Evolutionary conservation across 352 stramenopile species (phyloP), one percentile per base, ranked within the genome.

Genomic region (Pythium rishiriense): DNA sequence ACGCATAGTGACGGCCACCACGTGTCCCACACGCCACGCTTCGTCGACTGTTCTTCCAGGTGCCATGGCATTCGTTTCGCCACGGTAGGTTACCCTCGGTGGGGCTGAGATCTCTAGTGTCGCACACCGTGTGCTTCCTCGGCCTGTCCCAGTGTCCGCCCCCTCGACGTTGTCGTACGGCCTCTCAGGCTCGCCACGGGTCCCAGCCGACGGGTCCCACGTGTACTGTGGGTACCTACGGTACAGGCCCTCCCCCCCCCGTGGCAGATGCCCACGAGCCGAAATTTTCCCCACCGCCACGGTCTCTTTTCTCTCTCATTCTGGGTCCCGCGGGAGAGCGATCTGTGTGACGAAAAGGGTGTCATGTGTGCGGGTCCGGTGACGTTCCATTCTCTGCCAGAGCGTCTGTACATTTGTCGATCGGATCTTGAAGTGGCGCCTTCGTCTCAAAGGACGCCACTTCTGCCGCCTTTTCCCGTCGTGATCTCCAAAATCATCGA

Each of bases 21-120:
- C 12, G 26, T 55, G 48, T 55, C 31, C 28, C 48, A 42, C 17
- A n/a, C n/a, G 25, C 12, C 46, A 37, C 48, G 28, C 21, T 26
- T 55, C 15, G 26, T 53, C 47, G 26, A 53, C 26, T 35, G 46
- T 21, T 24, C 7, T 21, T n/a, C 43, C 21, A 31, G 35, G 11
- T 28, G 46, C 24, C 33, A 39, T 51, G 22, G 45, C 45, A 11
- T 14, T 19, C 15, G 6, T 37, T 47, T 4, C 15, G 14, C 41
- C 15, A 17, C 37, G n/a, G 37, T 5, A 43, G 37, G 37, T 12
- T 43, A 17, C 11, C 1, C 28, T 55, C 28, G 48, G 48, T 55
- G 48, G 28, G 28, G 48, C 28, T 42, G 48, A 55, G 15, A 55
- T 55, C 2, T 55, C 48, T 19, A 55, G 24, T 55, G 48, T 55